These are phyloP conservation scores for Nasturtium officinale DNA, from an alignment of 345 rosid genomes.

Conservation along the genomic window DNA sequence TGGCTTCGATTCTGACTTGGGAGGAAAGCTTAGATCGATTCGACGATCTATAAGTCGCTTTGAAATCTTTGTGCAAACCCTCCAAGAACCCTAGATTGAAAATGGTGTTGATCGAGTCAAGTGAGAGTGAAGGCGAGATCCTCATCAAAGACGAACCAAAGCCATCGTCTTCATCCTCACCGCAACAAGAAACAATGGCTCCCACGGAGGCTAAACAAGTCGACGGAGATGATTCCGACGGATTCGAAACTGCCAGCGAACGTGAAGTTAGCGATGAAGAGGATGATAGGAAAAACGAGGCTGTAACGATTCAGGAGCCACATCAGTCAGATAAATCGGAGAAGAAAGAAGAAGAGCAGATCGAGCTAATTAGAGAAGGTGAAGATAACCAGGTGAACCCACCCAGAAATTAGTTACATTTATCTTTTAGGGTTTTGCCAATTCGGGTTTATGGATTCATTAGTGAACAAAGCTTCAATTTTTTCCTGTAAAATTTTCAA, in stretches of 20 bases:
- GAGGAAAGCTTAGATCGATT: conserved; percentile 34
- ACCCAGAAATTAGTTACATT: background rate
- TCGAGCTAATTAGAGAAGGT: conserved; percentile 20
- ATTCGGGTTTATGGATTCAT: conserved; percentile 25
- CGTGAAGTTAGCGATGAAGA: conserved; percentile 59
- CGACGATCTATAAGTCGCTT: conserved; percentile 8
- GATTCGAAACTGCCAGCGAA: conserved; percentile 95
- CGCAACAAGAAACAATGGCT: conserved; percentile 21
- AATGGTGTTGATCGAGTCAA: conserved; percentile 60
- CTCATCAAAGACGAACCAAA: conserved; percentile 22
- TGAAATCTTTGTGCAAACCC: conserved; percentile 21
- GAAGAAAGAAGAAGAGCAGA: conserved; percentile 29
- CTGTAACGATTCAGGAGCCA: conserved; percentile 23
- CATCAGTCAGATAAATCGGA: conserved; percentile 14
- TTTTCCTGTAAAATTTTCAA: background rate
- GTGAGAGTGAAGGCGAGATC: conserved; percentile 33
- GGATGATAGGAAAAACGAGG: conserved; percentile 3
- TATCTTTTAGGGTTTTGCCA: conserved; percentile 17
- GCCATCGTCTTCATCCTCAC: conserved; percentile 16
- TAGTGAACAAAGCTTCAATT: background rate
- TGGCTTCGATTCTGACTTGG: background rate
- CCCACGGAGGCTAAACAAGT: conserved; percentile 38
- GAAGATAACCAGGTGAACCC: conserved; percentile 47
- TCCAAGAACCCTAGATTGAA: conserved; percentile 28
- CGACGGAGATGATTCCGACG: conserved; percentile 65